phyloP scores from a whole-genome alignment of 352 stramenopile species.

The Aphanomyces astaci region DNA sequence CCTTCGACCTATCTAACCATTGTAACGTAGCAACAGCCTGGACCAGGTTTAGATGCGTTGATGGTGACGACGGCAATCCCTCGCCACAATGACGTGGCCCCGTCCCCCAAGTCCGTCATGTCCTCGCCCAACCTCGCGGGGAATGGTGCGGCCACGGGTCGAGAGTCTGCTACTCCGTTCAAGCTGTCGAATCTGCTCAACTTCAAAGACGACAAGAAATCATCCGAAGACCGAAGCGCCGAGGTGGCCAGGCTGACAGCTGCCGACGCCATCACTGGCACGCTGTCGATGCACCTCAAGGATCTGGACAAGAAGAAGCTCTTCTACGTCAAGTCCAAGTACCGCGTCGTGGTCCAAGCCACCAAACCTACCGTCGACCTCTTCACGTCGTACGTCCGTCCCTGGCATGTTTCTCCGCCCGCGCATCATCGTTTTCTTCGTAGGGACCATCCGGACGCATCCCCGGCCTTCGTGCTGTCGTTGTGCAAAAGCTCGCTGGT shows the following conservation, averaged over 20 bases:
- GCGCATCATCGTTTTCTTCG: conserved; percentile 21
- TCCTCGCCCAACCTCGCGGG: not conserved
- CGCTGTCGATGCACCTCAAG: conserved; percentile 52
- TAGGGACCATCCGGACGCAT: conserved; percentile 37
- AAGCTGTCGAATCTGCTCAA: conserved; percentile 19
- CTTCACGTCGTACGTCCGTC: conserved; percentile 4
- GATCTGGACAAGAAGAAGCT: conserved; percentile 56
- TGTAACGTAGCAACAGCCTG: no score
- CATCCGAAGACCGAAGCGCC: not conserved
- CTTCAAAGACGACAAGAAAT: conserved; percentile 7
- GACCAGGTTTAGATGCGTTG: not conserved
- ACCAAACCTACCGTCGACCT: conserved; percentile 6
- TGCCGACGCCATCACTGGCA: not conserved
- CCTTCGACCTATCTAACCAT: not conserved
- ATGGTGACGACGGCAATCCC: not conserved
- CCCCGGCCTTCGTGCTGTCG: conserved; percentile 56
- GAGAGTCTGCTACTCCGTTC: conserved; percentile 39
- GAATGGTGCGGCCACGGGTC: conserved; percentile 32
- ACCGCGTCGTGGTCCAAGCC: conserved; percentile 12
- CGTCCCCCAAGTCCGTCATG: not conserved
- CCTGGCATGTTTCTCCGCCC: not conserved
- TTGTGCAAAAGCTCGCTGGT: conserved; percentile 44
- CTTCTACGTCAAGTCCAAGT: conserved; percentile 19
- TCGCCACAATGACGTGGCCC: not conserved
- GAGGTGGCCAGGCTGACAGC: not conserved